phyloP scores from a whole-genome alignment of 495 filamentous ascomycete species.

The Talaromyces borbonicus region DNA sequence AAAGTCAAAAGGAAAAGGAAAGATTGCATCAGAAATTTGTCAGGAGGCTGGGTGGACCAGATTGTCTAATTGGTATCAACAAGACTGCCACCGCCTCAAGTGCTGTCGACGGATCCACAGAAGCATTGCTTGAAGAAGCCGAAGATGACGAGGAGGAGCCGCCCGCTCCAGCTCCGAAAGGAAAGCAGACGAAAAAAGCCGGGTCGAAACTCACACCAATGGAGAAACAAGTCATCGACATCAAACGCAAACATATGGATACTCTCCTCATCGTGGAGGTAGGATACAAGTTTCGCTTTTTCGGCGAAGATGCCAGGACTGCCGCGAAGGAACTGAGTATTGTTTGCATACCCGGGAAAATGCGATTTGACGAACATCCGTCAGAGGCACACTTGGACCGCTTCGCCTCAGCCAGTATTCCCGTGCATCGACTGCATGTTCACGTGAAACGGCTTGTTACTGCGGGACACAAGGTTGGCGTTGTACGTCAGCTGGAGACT shows the following conservation, averaged over 20 bases:
- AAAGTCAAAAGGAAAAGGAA: slow-evolving; percentile 44
- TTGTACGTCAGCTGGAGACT: slow-evolving; percentile 94
- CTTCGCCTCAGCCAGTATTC: slow-evolving; percentile 94
- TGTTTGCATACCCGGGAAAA: slow-evolving; percentile 93
- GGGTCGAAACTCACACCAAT: slow-evolving; percentile 79
- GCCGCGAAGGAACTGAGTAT: slow-evolving; percentile 90
- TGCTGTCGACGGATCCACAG: slow-evolving; percentile 43
- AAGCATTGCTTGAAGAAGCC: slow-evolving; percentile 38
- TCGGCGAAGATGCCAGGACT: slow-evolving; percentile 88
- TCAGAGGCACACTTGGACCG: slow-evolving; percentile 89
- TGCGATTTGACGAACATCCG: slow-evolving; percentile 88
- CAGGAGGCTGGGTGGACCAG: slow-evolving; percentile 75
- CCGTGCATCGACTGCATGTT: slow-evolving; percentile 82
- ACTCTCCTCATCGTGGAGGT: slow-evolving; percentile 86
- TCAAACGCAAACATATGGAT: slow-evolving; percentile 86
- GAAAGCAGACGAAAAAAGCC: slow-evolving; percentile 56
- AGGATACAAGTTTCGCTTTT: slow-evolving; percentile 96
- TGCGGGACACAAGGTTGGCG: slow-evolving; percentile 90
- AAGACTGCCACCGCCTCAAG: slow-evolving; percentile 43
- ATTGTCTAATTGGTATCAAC: slow-evolving; percentile 63
- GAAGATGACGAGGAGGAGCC: slow-evolving; percentile 47
- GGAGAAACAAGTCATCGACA: slow-evolving; percentile 86
- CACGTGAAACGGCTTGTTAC: slow-evolving; percentile 90
- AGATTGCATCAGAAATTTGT: slow-evolving; percentile 80
- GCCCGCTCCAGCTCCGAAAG: slow-evolving; percentile 32